Evolutionary conservation across 106 monocot genomes (phyloP).

Genomic region (Vanilla planifolia): DNA sequence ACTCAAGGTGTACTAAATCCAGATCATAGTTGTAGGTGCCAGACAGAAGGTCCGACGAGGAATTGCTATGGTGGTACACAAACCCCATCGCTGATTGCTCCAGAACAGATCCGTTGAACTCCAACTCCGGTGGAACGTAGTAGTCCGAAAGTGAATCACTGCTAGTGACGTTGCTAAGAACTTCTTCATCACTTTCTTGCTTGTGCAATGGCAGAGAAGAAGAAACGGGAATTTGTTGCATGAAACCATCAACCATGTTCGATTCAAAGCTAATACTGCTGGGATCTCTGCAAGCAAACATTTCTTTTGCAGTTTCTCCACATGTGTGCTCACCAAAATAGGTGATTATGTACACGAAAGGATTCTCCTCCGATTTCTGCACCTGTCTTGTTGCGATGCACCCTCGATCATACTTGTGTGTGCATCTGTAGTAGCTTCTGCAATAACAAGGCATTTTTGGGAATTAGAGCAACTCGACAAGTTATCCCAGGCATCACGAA

Average conservation of each 20-base stretch:
- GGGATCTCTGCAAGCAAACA: not conserved
- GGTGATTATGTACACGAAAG: conserved; percentile 21
- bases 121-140: not conserved
- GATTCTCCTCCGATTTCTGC: conserved; percentile 28
- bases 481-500: not conserved
- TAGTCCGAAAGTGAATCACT: not conserved
- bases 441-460: not conserved
- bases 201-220: not conserved
- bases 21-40: not conserved
- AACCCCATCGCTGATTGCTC: not conserved
- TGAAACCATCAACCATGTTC: not conserved
- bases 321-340: conserved; percentile 43
- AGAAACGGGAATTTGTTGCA: not conserved
- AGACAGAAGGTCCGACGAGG: not conserved
- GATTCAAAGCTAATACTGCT: conserved; percentile 6
- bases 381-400: conserved; percentile 31
- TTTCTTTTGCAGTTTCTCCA: not conserved
- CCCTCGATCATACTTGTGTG: conserved; percentile 21
- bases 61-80: not conserved
- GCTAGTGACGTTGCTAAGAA: not conserved
- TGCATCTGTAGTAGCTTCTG: conserved; percentile 56
- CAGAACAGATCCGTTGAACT: too few relatives aligned
- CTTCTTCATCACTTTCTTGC: conserved; percentile 5
- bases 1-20: conserved; percentile 1
- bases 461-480: not conserved